Evolutionary conservation across 2,329 filamentous ascomycete genomes (phyloP).

Genomic region (Diaporthe sp.): DNA sequence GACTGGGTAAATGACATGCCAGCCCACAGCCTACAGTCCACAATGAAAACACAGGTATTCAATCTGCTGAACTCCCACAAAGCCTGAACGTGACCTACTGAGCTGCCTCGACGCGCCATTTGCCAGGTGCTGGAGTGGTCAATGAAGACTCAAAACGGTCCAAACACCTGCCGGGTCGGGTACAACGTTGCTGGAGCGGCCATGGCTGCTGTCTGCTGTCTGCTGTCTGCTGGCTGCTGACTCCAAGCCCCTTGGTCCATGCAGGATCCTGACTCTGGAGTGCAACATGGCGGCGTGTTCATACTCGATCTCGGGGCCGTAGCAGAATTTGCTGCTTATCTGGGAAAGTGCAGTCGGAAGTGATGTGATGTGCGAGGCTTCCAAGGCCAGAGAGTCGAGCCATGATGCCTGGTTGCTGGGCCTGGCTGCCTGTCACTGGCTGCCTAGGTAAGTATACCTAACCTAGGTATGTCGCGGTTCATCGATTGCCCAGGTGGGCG

Average conservation of each 20-base stretch:
- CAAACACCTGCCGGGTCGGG: background rate
- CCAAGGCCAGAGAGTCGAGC: constrained; percentile 15
- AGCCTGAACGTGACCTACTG: background rate
- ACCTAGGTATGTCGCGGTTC: background rate
- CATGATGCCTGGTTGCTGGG: constrained; percentile 11
- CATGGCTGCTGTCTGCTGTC: background rate
- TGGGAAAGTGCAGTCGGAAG: too few relatives aligned
- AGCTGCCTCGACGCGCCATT: background rate
- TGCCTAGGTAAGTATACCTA: background rate
- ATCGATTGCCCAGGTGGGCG: background rate
- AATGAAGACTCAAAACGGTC: background rate
- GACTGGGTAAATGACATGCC: background rate
- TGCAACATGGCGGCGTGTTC: background rate
- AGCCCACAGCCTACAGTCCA: background rate
- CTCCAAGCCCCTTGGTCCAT: background rate
- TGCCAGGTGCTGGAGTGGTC: background rate
- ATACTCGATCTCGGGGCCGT: background rate
- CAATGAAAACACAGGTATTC: background rate
- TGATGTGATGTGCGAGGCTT: constrained; percentile 10
- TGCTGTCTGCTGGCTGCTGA: background rate
- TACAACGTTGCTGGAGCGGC: background rate
- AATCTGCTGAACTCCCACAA: background rate
- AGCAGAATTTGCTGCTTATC: too few relatives aligned
- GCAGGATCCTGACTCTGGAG: background rate
- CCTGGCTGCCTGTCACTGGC: background rate